phyloP scores from a whole-genome alignment of 305 asterid genomes.

The Petunia hybrid region DNA sequence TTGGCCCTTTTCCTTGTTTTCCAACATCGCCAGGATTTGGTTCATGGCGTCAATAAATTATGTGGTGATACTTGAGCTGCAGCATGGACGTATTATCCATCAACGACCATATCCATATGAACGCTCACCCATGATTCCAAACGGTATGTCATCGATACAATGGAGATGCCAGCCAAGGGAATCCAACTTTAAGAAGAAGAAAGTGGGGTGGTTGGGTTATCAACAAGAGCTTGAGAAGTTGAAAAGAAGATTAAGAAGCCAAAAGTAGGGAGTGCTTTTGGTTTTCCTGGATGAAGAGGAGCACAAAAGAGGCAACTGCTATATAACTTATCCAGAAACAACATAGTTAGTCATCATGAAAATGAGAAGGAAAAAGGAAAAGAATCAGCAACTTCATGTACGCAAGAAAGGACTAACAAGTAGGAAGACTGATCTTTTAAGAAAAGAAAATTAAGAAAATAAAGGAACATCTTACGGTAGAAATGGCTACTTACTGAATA shows the following conservation, averaged over 20 bases:
- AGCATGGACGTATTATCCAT: background rate
- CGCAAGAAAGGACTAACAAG: background rate
- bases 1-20: background rate
- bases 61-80: background rate
- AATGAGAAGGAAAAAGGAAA: background rate
- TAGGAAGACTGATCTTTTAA: background rate
- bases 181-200: background rate
- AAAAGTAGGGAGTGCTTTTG: background rate
- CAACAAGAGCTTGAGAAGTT: background rate
- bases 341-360: background rate
- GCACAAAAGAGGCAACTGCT: background rate
- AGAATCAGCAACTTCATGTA: background rate
- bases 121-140: background rate
- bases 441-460: background rate
- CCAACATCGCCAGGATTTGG: background rate
- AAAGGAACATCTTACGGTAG: background rate
- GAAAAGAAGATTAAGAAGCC: background rate
- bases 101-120: background rate
- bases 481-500: slow-evolving; percentile 63
- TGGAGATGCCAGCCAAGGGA: background rate
- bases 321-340: background rate
- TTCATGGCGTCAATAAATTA: background rate
- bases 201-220: background rate
- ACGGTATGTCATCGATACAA: background rate
- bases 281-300: background rate